phyloP scores from a whole-genome alignment of 352 stramenopile species.

The Pythium biforme region DNA sequence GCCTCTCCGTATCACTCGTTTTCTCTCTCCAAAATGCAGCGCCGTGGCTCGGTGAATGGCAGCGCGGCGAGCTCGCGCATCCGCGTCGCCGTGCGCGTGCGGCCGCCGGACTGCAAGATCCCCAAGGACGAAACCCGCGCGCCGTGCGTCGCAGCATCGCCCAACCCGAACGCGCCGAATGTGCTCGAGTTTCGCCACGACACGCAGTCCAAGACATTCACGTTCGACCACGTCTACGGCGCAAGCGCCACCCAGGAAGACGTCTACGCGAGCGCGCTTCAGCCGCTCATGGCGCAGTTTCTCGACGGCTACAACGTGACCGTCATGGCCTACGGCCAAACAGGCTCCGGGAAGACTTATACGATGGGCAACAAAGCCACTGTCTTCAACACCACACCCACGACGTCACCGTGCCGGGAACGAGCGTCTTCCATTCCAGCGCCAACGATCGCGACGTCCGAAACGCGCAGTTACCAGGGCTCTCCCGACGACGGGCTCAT shows the following conservation, averaged over 20 bases:
- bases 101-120: conserved; percentile 33
- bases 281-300: conserved; percentile 46
- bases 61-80: conserved; percentile 32
- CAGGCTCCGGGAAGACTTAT: conserved; percentile 55
- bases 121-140: conserved; percentile 24
- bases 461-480: conserved; percentile 12
- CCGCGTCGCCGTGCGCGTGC: conserved; percentile 67
- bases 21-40: conserved; percentile 10
- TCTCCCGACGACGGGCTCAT: conserved; percentile 42
- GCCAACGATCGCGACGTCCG: conserved; percentile 7
- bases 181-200: conserved; percentile 41
- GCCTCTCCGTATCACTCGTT: neutral
- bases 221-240: conserved; percentile 68
- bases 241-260: conserved; percentile 38
- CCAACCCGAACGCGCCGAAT: conserved; percentile 11
- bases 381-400: conserved; percentile 27
- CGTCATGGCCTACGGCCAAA: conserved; percentile 60
- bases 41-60: conserved; percentile 18
- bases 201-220: conserved; percentile 45
- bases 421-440: conserved; percentile 20
- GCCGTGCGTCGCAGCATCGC: conserved; percentile 17
- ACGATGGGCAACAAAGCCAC: conserved; percentile 47
- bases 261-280: conserved; percentile 38
- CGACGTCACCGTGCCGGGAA: conserved; percentile 23
- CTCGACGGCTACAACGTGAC: conserved; percentile 64